These are phyloP conservation scores for Spathaspora arborariae DNA, from an alignment of 805 yeast genomes.

Conservation along the genomic window DNA sequence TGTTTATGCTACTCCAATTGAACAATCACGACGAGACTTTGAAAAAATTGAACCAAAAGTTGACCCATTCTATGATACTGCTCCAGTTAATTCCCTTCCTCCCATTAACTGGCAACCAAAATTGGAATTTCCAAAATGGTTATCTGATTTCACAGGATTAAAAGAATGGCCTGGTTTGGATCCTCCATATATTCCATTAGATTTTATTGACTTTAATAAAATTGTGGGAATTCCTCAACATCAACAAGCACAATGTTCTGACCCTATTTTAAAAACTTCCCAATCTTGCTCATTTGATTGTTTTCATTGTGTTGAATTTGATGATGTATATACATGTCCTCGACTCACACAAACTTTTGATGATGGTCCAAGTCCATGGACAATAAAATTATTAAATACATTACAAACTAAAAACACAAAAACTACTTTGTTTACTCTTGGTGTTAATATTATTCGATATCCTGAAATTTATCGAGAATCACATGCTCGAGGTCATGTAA, in stretches of 20 bases:
- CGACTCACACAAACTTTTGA: constrained; percentile 84
- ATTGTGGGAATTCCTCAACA: constrained; percentile 43
- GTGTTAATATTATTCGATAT: constrained; percentile 69
- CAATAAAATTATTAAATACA: constrained; percentile 54
- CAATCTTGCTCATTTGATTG: constrained; percentile 82
- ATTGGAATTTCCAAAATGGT: constrained; percentile 75
- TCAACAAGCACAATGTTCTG: constrained; percentile 56
- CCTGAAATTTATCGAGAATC: constrained; percentile 69
- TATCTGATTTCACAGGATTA: constrained; percentile 68
- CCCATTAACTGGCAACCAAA: constrained; percentile 6
- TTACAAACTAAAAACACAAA: constrained; percentile 36
- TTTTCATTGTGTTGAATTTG: constrained; percentile 66
- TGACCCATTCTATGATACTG: neutral
- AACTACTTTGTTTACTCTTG: constrained; percentile 82
- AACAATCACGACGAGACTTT: too few species aligned
- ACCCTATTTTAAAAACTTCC: constrained; percentile 4
- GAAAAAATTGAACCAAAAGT: too few species aligned
- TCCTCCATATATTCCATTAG: constrained; percentile 86
- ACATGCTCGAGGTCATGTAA: constrained; percentile 62
- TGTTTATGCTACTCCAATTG: neutral
- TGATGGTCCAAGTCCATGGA: constrained; percentile 85
- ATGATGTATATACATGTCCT: constrained; percentile 76
- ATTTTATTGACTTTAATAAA: constrained; percentile 54
- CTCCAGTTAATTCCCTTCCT: neutral
- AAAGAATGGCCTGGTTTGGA: constrained; percentile 78